Conservation (phyloP, 257 asterid species). For the Rhazya stricta region DNA sequence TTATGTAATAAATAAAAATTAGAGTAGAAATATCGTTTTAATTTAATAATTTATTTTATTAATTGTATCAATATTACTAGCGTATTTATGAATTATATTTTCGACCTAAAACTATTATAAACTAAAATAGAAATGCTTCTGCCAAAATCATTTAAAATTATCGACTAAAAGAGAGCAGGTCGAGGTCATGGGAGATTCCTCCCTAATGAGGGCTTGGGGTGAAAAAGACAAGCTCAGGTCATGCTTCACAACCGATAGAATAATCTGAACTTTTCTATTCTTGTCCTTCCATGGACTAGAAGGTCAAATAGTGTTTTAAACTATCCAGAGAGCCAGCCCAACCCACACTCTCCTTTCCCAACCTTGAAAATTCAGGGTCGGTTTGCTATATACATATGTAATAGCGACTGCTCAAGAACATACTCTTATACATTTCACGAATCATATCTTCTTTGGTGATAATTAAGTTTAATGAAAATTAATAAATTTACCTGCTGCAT, state of each 20-base stretch:
- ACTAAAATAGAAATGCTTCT: no score
- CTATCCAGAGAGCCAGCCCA: constrained; percentile 28
- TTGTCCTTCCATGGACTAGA: constrained; percentile 39
- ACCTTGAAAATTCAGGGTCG: not conserved
- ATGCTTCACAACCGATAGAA: not conserved
- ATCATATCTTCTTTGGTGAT: no score
- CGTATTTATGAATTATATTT: no score
- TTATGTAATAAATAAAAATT: no score
- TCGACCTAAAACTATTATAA: no score
- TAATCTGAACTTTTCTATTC: not conserved
- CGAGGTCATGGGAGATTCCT: constrained; percentile 13
- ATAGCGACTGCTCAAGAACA: not conserved
- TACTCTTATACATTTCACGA: not conserved
- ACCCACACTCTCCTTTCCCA: not conserved
- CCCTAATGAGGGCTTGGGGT: no score
- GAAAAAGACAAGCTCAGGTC: not conserved
- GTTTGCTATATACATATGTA: not conserved
- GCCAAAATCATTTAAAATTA: no score
- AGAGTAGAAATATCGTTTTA: no score
- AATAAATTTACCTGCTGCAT: no score
- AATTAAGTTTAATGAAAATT: no score
- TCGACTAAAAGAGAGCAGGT: constrained; percentile 1
- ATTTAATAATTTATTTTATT: no score
- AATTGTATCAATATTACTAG: no score
- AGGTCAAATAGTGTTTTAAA: constrained; percentile 38